Conservation (phyloP, 2,329 filamentous ascomycete genomes). For the Neonectria punicea region DNA sequence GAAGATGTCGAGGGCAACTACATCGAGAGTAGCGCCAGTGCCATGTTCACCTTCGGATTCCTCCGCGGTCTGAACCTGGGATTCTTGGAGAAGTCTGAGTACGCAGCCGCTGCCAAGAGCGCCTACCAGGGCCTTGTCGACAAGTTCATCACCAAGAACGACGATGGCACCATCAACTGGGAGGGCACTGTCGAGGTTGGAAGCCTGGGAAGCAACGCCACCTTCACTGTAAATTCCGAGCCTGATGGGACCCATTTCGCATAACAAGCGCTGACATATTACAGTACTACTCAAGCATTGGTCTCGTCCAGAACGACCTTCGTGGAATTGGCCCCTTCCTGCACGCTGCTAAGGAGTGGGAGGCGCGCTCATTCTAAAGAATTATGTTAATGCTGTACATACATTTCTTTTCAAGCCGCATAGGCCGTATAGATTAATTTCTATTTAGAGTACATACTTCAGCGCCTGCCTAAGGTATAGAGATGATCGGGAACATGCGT, state of each 20-base stretch:
- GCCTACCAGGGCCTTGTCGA: slow-evolving; percentile 51
- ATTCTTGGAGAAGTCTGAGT: slow-evolving; percentile 38
- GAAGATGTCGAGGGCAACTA: slow-evolving; percentile 64
- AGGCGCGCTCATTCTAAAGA: slow-evolving; percentile 23
- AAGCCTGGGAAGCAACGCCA: slow-evolving; percentile 59
- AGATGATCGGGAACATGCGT: not conserved
- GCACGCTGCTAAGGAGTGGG: slow-evolving; percentile 44
- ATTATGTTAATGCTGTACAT: not conserved
- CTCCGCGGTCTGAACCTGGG: slow-evolving; percentile 54
- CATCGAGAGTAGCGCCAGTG: slow-evolving; percentile 68
- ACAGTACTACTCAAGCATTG: slow-evolving; percentile 44
- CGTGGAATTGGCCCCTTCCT: slow-evolving; percentile 46
- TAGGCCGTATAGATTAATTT: not conserved
- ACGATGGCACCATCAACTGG: slow-evolving; percentile 60
- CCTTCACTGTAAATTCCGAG: slow-evolving; percentile 56
- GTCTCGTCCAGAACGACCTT: slow-evolving; percentile 41
- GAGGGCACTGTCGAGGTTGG: slow-evolving; percentile 64
- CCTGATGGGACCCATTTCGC: rapidly evolving
- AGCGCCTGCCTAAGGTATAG: not conserved
- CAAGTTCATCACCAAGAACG: slow-evolving; percentile 57
- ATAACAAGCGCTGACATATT: not conserved
- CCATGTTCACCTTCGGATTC: slow-evolving; percentile 66
- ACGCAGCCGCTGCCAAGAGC: slow-evolving; percentile 34
- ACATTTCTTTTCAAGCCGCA: not conserved
- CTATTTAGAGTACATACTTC: not conserved